Evolutionary conservation across 176 grass and related monocot species (phyloP), one percentile per base, ranked within the genome.

Genomic region (Elymus sibiricus): DNA sequence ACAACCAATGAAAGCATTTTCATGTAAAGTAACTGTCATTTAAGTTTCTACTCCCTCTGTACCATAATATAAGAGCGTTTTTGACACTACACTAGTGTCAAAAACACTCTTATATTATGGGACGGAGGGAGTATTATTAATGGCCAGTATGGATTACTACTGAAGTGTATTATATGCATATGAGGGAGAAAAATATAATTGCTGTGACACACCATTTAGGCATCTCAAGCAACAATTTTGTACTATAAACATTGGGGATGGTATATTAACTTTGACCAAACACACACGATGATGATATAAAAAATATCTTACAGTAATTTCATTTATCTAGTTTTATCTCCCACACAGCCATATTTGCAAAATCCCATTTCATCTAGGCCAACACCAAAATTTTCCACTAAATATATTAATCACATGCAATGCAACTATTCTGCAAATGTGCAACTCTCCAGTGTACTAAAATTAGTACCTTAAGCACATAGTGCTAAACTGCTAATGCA

Each of bases 251-350:
- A 60, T 12, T 47, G 15, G 0, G 16, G 37, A 38, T 76, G 21
- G 4, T 58, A 13, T 51, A 59, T 46, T 67, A 68, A 73, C 51
- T 76, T 72, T 84, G 39, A 65, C 12, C 79, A 74, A 42, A 73
- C 11, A 65, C 21, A 74, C 34, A 67, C 19, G 15, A 40, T 60
- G 10, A 60, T 49, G 72, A n/a, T 70, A 13, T 63, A 25, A 2
- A 47, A 68, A 68, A 44, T 26, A 62, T 5, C 14, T 26, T 49
- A 15, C 72, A 49, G 25, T 49, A 75, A 49, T 27, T 0, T 21
- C 15, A 19, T 51, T 16, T 51, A 76, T 51, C 8, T 21, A 51
- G 42, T 31, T 76, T 19, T 11, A 51, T 31, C 26, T 29, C 4
- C 4, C 14, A 51, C 15, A 26, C 15, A 51, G 8, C 43, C 43